Evolutionary conservation across 257 asterid species (phyloP), one percentile per base, ranked within the genome.

Genomic region (Scutellaria barbata): DNA sequence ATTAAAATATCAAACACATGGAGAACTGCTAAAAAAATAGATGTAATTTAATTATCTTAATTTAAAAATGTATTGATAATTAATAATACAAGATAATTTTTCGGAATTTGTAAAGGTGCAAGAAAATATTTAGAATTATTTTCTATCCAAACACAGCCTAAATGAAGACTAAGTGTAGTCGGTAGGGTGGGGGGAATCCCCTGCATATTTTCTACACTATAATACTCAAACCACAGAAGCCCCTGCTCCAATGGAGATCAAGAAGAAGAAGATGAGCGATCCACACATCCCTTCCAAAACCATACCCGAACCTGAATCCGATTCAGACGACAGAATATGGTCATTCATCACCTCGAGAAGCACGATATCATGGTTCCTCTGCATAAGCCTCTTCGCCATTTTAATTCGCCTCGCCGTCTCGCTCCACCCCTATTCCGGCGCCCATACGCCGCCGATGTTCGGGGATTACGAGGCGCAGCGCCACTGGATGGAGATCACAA

Each of bases 401-500:
- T 77, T 95, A 61, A 87, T 95, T 67, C 90, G 98, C 68, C 82
- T 87, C 6, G 81, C 89, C 59, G 90, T 89, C 66, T 81, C 93
- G 62, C 81, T 88, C 68, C 96, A 94, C 81, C 93, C 96, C 1
- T 94, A 94, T 71, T 94, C 99, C 47, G 99, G 99, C 70, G 93
- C 96, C 52, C 77, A 78, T 35, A 92, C 85, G 51, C 98, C 99
- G 25, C 98, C 98, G 9, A 85, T 54, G 77, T 91, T 84, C 51
- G 99, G 99, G 1, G 99, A 94, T 81, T 94, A 79, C 79, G 98
- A 94, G 86, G 99, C 98, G 41, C 99, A 95, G 81, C 90, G 99
- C 74, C 99, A 95, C 70, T 95, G 99, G 99, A 95, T 95, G 98
- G 99, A 95, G 88, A 88, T 95, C 63, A 88, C 98, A 1, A 66